Evolutionary conservation across 139 green algal species (phyloP).

Genomic region (Volvox africanus): DNA sequence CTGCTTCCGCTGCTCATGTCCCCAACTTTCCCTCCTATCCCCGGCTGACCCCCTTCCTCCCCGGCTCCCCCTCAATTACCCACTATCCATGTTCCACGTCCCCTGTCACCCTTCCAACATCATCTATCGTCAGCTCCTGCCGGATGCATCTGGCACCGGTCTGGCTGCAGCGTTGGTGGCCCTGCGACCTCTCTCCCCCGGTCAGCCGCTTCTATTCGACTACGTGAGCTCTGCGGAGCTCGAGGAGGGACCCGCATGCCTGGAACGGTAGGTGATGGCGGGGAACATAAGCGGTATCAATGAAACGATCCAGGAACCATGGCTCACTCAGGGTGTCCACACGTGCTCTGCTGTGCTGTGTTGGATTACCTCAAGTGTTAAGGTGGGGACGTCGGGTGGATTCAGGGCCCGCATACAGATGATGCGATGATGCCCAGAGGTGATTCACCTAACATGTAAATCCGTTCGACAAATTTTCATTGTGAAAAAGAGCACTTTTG

Average conservation of each 20-base stretch:
- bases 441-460: too few relatives aligned
- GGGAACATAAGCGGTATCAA: too few relatives aligned
- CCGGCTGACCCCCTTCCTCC: neutral
- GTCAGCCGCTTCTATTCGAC: constrained; percentile 22
- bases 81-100: neutral
- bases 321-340: too few relatives aligned
- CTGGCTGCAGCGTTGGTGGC: constrained; percentile 10
- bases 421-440: too few relatives aligned
- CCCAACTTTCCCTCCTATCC: neutral
- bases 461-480: too few relatives aligned
- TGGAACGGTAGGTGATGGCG: neutral
- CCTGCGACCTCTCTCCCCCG: neutral
- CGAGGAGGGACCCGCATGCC: neutral
- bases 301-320: too few relatives aligned
- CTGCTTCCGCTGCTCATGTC: neutral
- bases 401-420: too few relatives aligned
- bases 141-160: neutral
- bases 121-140: neutral
- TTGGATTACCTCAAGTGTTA: too few relatives aligned
- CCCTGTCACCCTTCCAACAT: neutral
- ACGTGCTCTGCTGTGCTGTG: too few relatives aligned
- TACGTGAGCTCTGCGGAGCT: constrained; percentile 22
- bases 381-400: too few relatives aligned
- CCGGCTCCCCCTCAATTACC: neutral
- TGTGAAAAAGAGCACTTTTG: too few relatives aligned